Percentiles rank a stretch among this genome's conserved stretches.
Evolutionary conservation across 2,329 filamentous ascomycete species (phyloP).

Genomic region (Xylaria hypoxylon): DNA sequence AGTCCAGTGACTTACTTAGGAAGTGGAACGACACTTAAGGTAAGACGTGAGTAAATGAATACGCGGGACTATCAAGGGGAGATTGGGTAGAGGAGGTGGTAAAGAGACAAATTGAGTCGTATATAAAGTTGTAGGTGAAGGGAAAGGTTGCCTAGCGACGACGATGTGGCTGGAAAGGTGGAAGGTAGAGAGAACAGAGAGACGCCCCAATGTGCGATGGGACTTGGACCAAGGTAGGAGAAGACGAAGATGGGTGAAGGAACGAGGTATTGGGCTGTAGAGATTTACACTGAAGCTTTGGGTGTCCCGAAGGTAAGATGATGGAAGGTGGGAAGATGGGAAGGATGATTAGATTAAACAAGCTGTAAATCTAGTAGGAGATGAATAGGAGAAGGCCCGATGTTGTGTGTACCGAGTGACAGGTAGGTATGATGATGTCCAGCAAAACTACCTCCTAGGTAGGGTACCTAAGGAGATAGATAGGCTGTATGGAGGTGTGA

Average conservation of each 20-base stretch:
- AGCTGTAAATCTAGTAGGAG: neutral
- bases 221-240: neutral
- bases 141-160: neutral
- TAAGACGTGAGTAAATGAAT: constrained; percentile 4
- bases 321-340: constrained; percentile 8
- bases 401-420: constrained; percentile 4
- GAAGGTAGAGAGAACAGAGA: neutral
- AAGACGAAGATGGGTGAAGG: constrained; percentile 20
- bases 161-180: neutral
- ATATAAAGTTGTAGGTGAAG: neutral
- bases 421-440: constrained; percentile 1
- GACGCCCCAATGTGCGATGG: neutral
- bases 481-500: neutral
- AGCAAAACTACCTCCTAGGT: too few relatives aligned
- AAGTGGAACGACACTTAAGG: neutral
- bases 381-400: constrained; percentile 16
- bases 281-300: neutral
- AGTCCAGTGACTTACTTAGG: constrained; percentile 11
- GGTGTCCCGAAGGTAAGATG: neutral
- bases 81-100: neutral
- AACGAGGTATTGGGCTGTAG: constrained; percentile 6
- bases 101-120: neutral
- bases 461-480: neutral
- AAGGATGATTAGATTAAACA: neutral
- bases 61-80: neutral